phyloP scores from a whole-genome alignment of 129 eudicot species.

The Kitagawia praeruptora region DNA sequence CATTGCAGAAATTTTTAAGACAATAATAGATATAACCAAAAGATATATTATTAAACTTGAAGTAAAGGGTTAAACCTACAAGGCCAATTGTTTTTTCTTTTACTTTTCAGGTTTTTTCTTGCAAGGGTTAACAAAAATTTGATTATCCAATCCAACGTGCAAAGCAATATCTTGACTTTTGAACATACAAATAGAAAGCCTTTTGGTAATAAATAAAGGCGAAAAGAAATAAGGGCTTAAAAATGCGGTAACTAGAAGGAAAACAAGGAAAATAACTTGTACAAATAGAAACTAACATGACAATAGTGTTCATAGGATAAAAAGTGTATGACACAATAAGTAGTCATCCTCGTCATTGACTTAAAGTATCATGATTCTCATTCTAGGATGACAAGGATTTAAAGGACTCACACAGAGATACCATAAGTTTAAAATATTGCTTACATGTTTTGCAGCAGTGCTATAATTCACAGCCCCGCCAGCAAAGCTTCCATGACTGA shows the following conservation, averaged over 20 bases:
- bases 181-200: not conserved
- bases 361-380: not conserved
- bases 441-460: constrained; percentile 43
- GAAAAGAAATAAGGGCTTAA: not conserved
- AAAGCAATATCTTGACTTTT: not conserved
- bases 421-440: not conserved
- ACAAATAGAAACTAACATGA: not conserved
- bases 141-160: not conserved
- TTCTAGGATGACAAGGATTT: not conserved
- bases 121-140: not conserved
- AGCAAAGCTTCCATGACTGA: constrained; percentile 49
- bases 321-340: not conserved
- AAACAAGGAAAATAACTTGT: not conserved
- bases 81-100: not conserved
- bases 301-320: too few relatives aligned
- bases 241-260: not conserved
- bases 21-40: not conserved
- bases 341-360: not conserved
- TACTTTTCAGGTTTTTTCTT: not conserved
- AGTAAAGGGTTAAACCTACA: not conserved
- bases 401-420: not conserved
- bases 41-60: not conserved
- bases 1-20: not conserved
- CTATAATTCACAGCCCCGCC: constrained; percentile 29
- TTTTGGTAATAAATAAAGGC: not conserved